These are phyloP conservation scores for Lasiodiplodia sp. DNA, from an alignment of 2,329 filamentous ascomycete species.

Conservation along the genomic window DNA sequence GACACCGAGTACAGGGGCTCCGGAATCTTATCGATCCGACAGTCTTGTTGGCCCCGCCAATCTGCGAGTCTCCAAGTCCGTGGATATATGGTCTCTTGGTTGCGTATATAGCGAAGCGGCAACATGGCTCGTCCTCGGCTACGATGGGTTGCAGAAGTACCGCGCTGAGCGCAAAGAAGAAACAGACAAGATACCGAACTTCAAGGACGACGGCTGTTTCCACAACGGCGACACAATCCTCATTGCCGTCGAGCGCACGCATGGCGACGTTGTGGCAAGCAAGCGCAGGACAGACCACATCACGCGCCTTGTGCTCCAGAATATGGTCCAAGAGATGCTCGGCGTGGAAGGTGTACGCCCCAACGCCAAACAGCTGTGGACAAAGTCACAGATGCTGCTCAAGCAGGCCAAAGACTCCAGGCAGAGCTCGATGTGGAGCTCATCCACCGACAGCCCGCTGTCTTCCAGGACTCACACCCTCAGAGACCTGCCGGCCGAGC, in stretches of 20 bases:
- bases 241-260: neutral
- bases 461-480: neutral
- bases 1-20: conserved; percentile 31
- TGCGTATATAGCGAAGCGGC: conserved; percentile 37
- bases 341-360: neutral
- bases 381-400: neutral
- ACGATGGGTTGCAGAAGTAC: conserved; percentile 33
- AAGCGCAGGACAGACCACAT: neutral
- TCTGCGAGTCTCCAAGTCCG: conserved; percentile 38
- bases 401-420: neutral
- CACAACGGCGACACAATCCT: conserved; percentile 31
- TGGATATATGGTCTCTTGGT: conserved; percentile 50
- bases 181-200: neutral
- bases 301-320: neutral
- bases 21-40: conserved; percentile 35
- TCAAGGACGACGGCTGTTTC: conserved; percentile 34
- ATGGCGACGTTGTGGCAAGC: neutral
- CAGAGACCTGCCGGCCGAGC: neutral
- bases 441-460: neutral
- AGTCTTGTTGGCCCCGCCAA: conserved; percentile 7
- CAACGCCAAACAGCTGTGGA: neutral
- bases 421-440: neutral
- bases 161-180: conserved; percentile 10
- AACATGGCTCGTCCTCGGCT: conserved; percentile 36
- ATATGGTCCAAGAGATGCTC: neutral